Conservation (phyloP, 2,329 filamentous ascomycete genomes). For the Dactylonectria estremocensis region DNA sequence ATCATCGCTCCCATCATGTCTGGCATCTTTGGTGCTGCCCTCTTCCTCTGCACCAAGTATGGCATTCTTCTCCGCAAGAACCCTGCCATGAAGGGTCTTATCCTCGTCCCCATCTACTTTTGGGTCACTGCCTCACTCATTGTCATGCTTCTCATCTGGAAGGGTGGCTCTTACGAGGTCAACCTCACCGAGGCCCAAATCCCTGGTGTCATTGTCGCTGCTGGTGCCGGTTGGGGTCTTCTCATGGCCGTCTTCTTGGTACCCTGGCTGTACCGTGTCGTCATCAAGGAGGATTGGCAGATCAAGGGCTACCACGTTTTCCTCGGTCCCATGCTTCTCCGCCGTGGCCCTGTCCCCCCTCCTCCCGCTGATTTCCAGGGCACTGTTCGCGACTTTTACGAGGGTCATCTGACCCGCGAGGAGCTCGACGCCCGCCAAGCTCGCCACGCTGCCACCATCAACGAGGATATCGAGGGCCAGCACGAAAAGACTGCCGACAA, state of each 20-base stretch:
- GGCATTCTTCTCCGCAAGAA: conserved; percentile 68
- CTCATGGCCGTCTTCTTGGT: conserved; percentile 69
- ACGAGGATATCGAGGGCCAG: conserved; percentile 44
- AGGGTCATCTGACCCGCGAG: conserved; percentile 68
- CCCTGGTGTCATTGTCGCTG: conserved; percentile 68
- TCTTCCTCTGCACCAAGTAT: conserved; percentile 72
- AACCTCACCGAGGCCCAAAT: conserved; percentile 65
- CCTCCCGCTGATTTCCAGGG: conserved; percentile 60
- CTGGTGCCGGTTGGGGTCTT: conserved; percentile 65
- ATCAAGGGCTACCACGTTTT: conserved; percentile 69
- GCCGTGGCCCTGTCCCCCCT: conserved; percentile 55
- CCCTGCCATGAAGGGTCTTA: conserved; percentile 67
- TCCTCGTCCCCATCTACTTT: conserved; percentile 70
- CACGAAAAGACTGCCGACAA: conserved; percentile 48
- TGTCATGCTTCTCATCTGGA: conserved; percentile 74
- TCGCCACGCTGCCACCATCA: conserved; percentile 37
- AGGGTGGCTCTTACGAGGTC: conserved; percentile 63
- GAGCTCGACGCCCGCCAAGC: conserved; percentile 63
- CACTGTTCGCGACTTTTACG: conserved; percentile 69
- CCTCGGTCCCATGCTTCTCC: conserved; percentile 68
- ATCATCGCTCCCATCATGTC: conserved; percentile 72
- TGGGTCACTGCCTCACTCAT: conserved; percentile 68
- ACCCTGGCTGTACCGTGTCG: conserved; percentile 71
- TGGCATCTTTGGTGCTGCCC: conserved; percentile 66
- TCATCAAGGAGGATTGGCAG: conserved; percentile 74